Evolutionary conservation across 768 basidiomycete genomes (phyloP).

Genomic region (Phanerochaete carnosa): DNA sequence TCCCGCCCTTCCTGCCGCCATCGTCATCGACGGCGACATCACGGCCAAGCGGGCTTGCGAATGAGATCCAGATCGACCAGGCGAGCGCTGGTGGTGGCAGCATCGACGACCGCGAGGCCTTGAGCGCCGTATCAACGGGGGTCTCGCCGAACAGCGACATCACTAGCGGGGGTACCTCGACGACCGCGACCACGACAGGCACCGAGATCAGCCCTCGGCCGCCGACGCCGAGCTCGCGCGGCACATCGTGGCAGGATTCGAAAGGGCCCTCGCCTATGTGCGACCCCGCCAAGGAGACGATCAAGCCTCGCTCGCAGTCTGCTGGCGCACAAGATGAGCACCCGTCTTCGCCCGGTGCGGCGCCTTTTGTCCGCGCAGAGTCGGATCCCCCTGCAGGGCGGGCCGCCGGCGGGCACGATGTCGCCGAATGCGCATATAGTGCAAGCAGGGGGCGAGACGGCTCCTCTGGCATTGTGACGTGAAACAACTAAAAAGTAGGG

Average conservation of each 20-base stretch:
- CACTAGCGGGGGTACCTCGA: conserved; percentile 5
- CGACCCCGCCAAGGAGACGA: conserved; percentile 2
- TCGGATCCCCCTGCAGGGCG: conserved; percentile 26
- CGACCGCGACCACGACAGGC: conserved; percentile 4
- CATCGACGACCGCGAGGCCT: conserved; percentile 2
- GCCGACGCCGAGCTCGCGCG: conserved; percentile 19
- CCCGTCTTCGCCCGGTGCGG: neutral
- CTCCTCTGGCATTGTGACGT: neutral
- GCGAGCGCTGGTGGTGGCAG: conserved; percentile 5
- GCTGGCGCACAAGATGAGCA: neutral
- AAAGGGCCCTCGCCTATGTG: conserved; percentile 1
- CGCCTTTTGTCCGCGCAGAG: neutral
- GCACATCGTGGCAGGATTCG: conserved; percentile 24
- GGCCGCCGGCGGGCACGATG: conserved; percentile 48
- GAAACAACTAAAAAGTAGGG: neutral
- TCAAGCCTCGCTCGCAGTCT: neutral
- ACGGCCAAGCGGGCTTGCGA: conserved; percentile 25
- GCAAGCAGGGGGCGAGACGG: no score
- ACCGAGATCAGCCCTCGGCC: conserved; percentile 7
- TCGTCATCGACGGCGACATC: neutral
- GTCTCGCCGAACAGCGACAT: neutral
- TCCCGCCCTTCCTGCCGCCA: conserved; percentile 34
- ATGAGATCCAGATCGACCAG: conserved; percentile 24
- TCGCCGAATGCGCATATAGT: neutral
- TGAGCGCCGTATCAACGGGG: neutral